Base-by-base conservation (phyloP, 192 early-diverging fungal species). In the Rhizophlyctis rosea region DNA sequence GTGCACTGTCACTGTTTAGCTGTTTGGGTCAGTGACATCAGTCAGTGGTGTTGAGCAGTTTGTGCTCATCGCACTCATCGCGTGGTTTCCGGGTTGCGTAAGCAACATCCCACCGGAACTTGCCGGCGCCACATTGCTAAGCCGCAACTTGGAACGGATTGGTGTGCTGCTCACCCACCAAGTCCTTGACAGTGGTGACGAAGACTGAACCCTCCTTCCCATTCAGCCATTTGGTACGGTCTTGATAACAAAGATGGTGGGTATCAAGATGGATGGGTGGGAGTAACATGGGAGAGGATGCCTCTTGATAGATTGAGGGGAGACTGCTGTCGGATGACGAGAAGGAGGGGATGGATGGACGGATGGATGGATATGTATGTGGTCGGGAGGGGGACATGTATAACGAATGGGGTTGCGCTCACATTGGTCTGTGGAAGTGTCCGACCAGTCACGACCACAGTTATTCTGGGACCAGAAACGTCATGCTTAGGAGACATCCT, bases 341-440 rank as follows among this genome's bases (percentile, higher is more conserved):
- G 3, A 57, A 31, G 56, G 33, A 25, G 32, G 34, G 27, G 56
- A 57, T 57, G 56, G 56, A 57, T 57, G 56, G 56, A 57, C 34
- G 25, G 56, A 57, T 57, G 25, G 56, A 57, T 57, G 39, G 9
- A 18, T 7, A 44, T 44, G 25, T 23, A n/a, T 25, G 56, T 34
- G 28, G 32, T 1, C 27, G 9, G 28, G 34, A 57, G 13, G 25
- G 3, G 34, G 52, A 1, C 2, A 28, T 14, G 29, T 54, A 14
- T 21, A 27, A 34, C 56, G 56, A 34, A 29, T 1, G 25, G 56
- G 18, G 27, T 31, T n/a, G 9, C 25, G n/a, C 18, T 28, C n/a
- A n/a, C 1, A 14, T 16, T 32, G 30, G 18, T 11, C 7, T 33
- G 16, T 27, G 23, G 34, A 2, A 57, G 32, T 34, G 13, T 25